Evolutionary conservation across 2,329 filamentous ascomycete genomes (phyloP).

Genomic region (Xylaria multiplex): DNA sequence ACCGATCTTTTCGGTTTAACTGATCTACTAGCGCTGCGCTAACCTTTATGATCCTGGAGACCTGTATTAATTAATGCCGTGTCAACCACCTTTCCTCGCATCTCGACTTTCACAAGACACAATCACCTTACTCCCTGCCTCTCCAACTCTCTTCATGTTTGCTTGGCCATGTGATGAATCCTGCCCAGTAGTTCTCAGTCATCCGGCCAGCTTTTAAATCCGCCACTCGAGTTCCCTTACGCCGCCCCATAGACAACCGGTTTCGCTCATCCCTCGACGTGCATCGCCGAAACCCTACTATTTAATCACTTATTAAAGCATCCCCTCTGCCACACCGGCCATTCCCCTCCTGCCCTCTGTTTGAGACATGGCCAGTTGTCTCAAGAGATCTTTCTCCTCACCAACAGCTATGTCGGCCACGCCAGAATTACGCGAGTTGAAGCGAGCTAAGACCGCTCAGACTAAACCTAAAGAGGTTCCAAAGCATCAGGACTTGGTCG

Average conservation of each 20-base stretch:
- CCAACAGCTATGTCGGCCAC: constrained; percentile 39
- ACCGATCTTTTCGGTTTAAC: too few species aligned
- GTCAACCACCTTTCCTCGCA: constrained; percentile 26
- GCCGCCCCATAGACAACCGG: too few species aligned
- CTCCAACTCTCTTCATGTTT: constrained; percentile 10
- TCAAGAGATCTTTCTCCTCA: constrained; percentile 31
- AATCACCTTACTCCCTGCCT: constrained; percentile 10
- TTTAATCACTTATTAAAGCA: background rate
- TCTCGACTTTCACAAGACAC: constrained; percentile 18
- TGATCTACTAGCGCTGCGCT: too few species aligned
- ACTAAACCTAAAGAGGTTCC: constrained; percentile 56
- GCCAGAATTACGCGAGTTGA: constrained; percentile 36
- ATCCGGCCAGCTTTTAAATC: constrained; percentile 14
- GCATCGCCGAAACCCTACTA: constrained; percentile 8
- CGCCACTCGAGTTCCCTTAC: constrained; percentile 3
- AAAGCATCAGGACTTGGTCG: constrained; percentile 68
- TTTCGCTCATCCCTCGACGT: constrained; percentile 9
- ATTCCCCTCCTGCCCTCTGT: background rate
- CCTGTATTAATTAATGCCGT: constrained; percentile 34
- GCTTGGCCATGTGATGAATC: constrained; percentile 22
- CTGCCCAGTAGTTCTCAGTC: constrained; percentile 7
- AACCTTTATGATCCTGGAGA: too few species aligned
- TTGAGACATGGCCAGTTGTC: constrained; percentile 28
- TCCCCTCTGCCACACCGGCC: background rate
- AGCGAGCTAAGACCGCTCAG: constrained; percentile 41